Percentiles rank a stretch among this genome's conserved stretches.
These are phyloP conservation scores for Pestalotiopsis sp. DNA, from an alignment of 2,329 filamentous ascomycete genomes.

Conservation along the genomic window DNA sequence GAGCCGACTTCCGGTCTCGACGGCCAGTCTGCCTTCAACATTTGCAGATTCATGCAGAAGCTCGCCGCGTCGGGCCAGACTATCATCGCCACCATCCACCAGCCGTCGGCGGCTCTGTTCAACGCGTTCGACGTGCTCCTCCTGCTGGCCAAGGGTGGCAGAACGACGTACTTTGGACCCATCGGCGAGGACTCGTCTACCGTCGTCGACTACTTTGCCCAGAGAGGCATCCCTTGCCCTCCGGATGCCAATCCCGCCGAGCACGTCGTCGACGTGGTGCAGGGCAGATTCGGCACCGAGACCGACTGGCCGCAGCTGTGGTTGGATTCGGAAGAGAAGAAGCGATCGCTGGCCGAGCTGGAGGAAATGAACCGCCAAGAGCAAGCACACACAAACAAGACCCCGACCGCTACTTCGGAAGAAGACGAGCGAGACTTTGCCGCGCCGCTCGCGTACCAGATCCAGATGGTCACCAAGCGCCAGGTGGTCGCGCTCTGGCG, in stretches of 20 bases:
- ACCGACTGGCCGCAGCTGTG: slow-evolving; percentile 19
- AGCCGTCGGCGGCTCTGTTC: slow-evolving; percentile 59
- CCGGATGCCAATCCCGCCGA: slow-evolving; percentile 43
- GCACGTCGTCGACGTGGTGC: slow-evolving; percentile 48
- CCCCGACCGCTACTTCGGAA: not conserved
- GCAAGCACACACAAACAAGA: not conserved
- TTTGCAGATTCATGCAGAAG: slow-evolving; percentile 63
- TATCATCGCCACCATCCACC: slow-evolving; percentile 63
- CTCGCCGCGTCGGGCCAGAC: slow-evolving; percentile 62
- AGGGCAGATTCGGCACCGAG: slow-evolving; percentile 47
- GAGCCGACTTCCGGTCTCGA: slow-evolving; percentile 64
- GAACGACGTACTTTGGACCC: slow-evolving; percentile 56
- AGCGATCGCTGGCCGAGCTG: slow-evolving; percentile 13
- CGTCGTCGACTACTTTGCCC: slow-evolving; percentile 54
- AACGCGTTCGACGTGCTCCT: slow-evolving; percentile 60
- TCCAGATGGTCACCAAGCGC: slow-evolving; percentile 16
- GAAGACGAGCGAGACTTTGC: slow-evolving; percentile 14
- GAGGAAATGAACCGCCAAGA: slow-evolving; percentile 6
- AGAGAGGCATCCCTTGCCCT: slow-evolving; percentile 48
- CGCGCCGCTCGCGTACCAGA: slow-evolving; percentile 10
- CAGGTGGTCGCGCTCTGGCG: slow-evolving; percentile 15
- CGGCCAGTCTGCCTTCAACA: slow-evolving; percentile 61
- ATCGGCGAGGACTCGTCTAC: slow-evolving; percentile 50
- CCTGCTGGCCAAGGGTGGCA: slow-evolving; percentile 54
- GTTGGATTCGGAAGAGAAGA: slow-evolving; percentile 15